Percentiles rank a stretch among this genome's conserved stretches.
Evolutionary conservation across 2,329 filamentous ascomycete species (phyloP).

Genomic region (Emmonsia crescens): DNA sequence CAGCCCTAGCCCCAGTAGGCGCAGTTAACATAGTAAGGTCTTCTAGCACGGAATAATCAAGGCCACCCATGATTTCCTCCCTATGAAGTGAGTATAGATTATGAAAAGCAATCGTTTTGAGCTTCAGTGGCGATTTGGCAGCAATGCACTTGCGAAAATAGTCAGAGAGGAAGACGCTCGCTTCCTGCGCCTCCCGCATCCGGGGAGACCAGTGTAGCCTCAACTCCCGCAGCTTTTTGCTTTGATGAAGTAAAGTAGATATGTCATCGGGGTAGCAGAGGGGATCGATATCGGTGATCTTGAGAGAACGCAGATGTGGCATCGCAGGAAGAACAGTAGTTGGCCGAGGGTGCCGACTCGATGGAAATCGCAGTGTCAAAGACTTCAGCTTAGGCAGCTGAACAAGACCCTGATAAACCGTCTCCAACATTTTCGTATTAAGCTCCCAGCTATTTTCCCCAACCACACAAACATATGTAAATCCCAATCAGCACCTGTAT

Average conservation of each 20-base stretch:
- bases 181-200: slow-evolving; percentile 49
- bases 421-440: slow-evolving; percentile 49
- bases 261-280: slow-evolving; percentile 55
- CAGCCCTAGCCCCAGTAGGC: slow-evolving; percentile 31
- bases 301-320: slow-evolving; percentile 43
- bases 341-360: slow-evolving; percentile 46
- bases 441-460: slow-evolving; percentile 43
- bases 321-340: slow-evolving; percentile 46
- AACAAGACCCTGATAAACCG: slow-evolving; percentile 47
- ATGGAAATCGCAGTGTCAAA: slow-evolving; percentile 47
- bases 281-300: slow-evolving; percentile 50
- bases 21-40: slow-evolving; percentile 45
- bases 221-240: slow-evolving; percentile 44
- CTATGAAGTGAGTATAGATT: slow-evolving; percentile 48
- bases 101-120: slow-evolving; percentile 44
- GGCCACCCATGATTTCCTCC: slow-evolving; percentile 35
- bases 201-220: slow-evolving; percentile 51
- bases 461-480: background rate
- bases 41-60: slow-evolving; percentile 33
- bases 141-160: slow-evolving; percentile 47
- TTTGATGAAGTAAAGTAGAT: slow-evolving; percentile 43
- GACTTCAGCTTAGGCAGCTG: slow-evolving; percentile 40
- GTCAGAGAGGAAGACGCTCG: slow-evolving; percentile 43
- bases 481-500: slow-evolving; percentile 1
- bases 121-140: slow-evolving; percentile 34